Conservation (phyloP, 2,329 filamentous ascomycete genomes). For the Phyllosticta paracitricarpa region DNA sequence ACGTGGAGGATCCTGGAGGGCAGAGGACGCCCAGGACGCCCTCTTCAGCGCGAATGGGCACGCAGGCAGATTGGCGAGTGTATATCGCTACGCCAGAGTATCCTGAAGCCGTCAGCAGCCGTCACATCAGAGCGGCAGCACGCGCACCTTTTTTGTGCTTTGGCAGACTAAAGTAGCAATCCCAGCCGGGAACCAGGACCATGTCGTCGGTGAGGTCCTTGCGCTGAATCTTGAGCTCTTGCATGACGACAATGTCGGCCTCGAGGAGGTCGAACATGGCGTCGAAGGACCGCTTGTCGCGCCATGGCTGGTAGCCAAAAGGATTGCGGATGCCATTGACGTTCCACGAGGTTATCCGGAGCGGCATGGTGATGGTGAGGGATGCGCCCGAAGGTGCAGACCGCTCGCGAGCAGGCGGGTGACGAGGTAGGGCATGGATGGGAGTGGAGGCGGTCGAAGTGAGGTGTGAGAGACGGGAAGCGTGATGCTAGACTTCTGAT, state of each 20-base stretch:
- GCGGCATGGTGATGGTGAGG: conserved; percentile 24
- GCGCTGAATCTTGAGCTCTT: conserved; percentile 91
- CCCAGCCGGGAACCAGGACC: conserved; percentile 90
- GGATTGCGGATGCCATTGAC: conserved; percentile 46
- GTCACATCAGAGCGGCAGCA: background rate
- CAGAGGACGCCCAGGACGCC: conserved; percentile 77
- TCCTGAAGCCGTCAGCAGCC: conserved; percentile 41
- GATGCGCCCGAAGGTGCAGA: background rate
- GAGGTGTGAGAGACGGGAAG: background rate
- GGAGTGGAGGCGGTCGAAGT: background rate
- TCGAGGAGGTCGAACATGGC: conserved; percentile 91
- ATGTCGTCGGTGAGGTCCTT: conserved; percentile 92
- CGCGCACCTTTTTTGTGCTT: conserved; percentile 79
- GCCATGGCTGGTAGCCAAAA: conserved; percentile 45
- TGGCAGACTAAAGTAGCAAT: conserved; percentile 89
- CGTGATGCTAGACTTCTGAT: too few relatives aligned
- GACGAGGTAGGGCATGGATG: background rate
- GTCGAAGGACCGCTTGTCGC: conserved; percentile 35
- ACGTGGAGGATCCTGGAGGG: conserved; percentile 58
- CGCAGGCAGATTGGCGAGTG: conserved; percentile 75
- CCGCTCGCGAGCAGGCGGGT: background rate
- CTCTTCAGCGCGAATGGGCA: conserved; percentile 83
- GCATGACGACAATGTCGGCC: conserved; percentile 87
- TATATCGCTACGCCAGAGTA: conserved; percentile 96
- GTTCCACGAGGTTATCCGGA: conserved; percentile 61